A percentile compares a stretch with the other conserved stretches of the same genome.
Conservation (phyloP, 768 basidiomycete species). For the Epithele typhae region DNA sequence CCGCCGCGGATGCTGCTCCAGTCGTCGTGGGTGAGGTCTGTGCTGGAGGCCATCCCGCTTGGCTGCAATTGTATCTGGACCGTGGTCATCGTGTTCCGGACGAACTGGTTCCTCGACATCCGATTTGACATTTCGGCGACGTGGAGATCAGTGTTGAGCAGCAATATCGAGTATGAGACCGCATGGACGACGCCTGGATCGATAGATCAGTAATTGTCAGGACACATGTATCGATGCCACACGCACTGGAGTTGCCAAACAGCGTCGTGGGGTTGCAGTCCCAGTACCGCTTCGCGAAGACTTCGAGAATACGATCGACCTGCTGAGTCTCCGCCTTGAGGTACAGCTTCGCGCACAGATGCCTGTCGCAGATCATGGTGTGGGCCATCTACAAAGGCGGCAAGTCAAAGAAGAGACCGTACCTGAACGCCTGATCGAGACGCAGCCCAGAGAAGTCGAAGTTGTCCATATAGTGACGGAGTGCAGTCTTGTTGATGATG, state of each 20-base stretch:
- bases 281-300: slow-evolving; percentile 88
- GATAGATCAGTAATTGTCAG: neutral
- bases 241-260: slow-evolving; percentile 84
- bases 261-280: slow-evolving; percentile 79
- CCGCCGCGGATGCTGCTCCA: slow-evolving; percentile 53
- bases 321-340: slow-evolving; percentile 97
- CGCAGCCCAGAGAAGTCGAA: slow-evolving; percentile 85
- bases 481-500: slow-evolving; percentile 65
- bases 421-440: slow-evolving; percentile 91
- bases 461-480: slow-evolving; percentile 79
- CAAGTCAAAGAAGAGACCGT: too few relatives aligned
- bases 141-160: slow-evolving; percentile 97
- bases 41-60: slow-evolving; percentile 45
- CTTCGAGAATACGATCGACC: slow-evolving; percentile 92
- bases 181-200: slow-evolving; percentile 86
- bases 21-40: slow-evolving; percentile 67
- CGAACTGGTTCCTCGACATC: slow-evolving; percentile 92
- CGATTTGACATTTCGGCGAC: slow-evolving; percentile 84
- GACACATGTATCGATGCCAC: neutral
- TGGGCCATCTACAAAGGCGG: too few relatives aligned
- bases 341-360: slow-evolving; percentile 86
- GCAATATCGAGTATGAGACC: slow-evolving; percentile 85
- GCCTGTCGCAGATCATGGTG: slow-evolving; percentile 38
- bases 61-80: slow-evolving; percentile 78
- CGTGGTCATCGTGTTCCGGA: slow-evolving; percentile 84